Conservation (phyloP, 768 basidiomycete genomes). For the Sutorius australiensis region DNA sequence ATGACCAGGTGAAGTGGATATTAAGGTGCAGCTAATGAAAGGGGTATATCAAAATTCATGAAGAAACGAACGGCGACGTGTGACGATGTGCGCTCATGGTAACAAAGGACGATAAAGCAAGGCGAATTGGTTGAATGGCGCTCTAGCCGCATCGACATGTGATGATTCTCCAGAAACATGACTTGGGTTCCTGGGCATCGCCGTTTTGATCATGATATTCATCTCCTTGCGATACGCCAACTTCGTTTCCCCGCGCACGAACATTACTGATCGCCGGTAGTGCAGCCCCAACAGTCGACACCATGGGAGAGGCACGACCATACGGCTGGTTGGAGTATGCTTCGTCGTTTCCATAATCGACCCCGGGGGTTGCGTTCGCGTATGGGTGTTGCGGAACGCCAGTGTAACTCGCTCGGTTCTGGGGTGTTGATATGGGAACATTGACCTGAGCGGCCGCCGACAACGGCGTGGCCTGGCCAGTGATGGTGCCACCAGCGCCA, state of each 20-base stretch:
- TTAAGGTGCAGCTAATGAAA: constrained; percentile 34
- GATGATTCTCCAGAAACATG: constrained; percentile 60
- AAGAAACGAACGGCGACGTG: constrained; percentile 35
- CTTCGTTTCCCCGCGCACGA: constrained; percentile 66
- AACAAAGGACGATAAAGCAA: constrained; percentile 18
- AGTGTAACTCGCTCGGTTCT: constrained; percentile 43
- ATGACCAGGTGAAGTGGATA: constrained; percentile 35
- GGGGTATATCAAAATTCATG: constrained; percentile 35
- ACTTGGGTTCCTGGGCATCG: constrained; percentile 50
- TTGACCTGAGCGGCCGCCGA: constrained; percentile 74
- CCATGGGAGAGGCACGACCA: constrained; percentile 81
- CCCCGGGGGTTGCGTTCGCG: constrained; percentile 55
- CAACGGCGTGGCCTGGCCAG: constrained; percentile 64
- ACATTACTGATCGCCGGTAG: constrained; percentile 72
- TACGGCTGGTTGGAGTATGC: constrained; percentile 59
- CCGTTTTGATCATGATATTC: constrained; percentile 56
- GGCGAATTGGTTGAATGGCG: constrained; percentile 8
- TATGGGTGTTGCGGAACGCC: constrained; percentile 61
- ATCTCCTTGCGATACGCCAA: constrained; percentile 59
- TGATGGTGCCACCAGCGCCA: constrained; percentile 40
- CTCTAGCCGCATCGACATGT: constrained; percentile 73
- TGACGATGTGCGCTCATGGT: constrained; percentile 26
- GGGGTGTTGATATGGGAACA: constrained; percentile 58
- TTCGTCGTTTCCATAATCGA: constrained; percentile 62
- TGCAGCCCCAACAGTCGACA: constrained; percentile 61